Evolutionary conservation across 805 yeast species (phyloP).

Genomic region (Candida chilensis): DNA sequence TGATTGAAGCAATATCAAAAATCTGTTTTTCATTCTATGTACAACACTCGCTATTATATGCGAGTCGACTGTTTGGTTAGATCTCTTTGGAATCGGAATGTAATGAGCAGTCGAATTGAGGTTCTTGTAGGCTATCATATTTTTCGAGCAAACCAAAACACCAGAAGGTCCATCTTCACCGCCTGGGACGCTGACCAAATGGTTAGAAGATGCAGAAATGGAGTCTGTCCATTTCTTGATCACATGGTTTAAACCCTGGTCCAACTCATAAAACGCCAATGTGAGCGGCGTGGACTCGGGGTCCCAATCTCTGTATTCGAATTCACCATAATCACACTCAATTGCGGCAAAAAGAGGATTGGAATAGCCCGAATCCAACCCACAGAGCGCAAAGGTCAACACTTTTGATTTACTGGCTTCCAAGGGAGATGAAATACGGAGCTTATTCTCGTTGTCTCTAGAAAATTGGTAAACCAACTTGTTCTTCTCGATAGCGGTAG

Average conservation of each 20-base stretch:
- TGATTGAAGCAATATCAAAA: conserved; percentile 65
- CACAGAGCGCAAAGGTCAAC: conserved; percentile 44
- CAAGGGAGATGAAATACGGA: conserved; percentile 62
- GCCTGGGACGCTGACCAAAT: conserved; percentile 63
- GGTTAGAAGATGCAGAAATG: conserved; percentile 31
- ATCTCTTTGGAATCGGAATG: conserved; percentile 50
- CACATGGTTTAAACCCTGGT: conserved; percentile 77
- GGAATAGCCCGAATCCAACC: conserved; percentile 69
- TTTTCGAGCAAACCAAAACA: conserved; percentile 52
- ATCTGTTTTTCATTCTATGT: conserved; percentile 55
- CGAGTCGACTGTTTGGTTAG: conserved; percentile 9
- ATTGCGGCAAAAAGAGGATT: conserved; percentile 82
- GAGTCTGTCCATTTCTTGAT: conserved; percentile 37
- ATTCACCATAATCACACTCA: conserved; percentile 47
- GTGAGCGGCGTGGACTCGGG: conserved; percentile 7
- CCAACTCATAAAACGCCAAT: conserved; percentile 71
- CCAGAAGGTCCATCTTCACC: conserved; percentile 67
- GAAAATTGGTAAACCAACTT: conserved; percentile 63
- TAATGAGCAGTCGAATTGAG: conserved; percentile 18
- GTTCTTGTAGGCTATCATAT: conserved; percentile 42
- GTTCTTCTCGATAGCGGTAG: conserved; percentile 65
- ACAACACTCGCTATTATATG: conserved; percentile 46
- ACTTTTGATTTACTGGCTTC: conserved; percentile 47
- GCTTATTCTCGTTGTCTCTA: conserved; percentile 31
- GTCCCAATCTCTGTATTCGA: conserved; percentile 14